phyloP scores from a whole-genome alignment of 2,329 filamentous ascomycete species.

The Chaetomium globosum region DNA sequence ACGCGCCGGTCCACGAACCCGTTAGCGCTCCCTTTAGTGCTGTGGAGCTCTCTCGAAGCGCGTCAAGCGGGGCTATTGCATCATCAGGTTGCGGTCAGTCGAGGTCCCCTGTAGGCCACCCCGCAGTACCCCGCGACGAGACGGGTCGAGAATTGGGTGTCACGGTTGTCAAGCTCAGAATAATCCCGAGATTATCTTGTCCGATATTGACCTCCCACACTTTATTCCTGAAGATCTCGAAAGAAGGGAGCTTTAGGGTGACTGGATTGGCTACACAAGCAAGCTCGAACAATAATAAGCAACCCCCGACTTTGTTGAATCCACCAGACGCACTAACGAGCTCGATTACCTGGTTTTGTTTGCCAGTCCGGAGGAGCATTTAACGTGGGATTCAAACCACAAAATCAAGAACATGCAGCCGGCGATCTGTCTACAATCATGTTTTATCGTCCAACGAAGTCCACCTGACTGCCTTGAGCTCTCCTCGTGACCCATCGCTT shows the following conservation, averaged over 20 bases:
- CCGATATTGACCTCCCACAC: not conserved
- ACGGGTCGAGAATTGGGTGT: not conserved
- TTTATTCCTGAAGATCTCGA: not conserved
- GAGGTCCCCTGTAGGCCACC: not conserved
- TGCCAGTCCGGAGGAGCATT: not conserved
- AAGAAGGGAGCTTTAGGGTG: not conserved
- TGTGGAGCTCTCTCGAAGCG: not conserved
- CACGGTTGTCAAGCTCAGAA: not conserved
- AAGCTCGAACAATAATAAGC: not conserved
- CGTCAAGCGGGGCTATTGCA: conserved; percentile 22
- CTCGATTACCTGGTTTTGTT: not conserved
- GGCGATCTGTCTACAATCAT: not conserved
- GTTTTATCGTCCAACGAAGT: not conserved
- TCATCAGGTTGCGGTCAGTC: conserved; percentile 9
- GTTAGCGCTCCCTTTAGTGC: conserved; percentile 5
- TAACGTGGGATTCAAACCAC: not conserved
- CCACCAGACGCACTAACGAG: not conserved
- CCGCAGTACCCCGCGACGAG: conserved; percentile 15
- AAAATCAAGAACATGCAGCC: not conserved
- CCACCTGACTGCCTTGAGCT: not conserved
- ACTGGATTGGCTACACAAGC: not conserved
- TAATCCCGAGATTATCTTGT: not conserved
- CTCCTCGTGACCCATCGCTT: not conserved
- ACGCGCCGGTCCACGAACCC: not conserved
- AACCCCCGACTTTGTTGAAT: not conserved